These are phyloP conservation scores for Yarrowia galli DNA, from an alignment of 1,139 yeast species.

Conservation along the genomic window DNA sequence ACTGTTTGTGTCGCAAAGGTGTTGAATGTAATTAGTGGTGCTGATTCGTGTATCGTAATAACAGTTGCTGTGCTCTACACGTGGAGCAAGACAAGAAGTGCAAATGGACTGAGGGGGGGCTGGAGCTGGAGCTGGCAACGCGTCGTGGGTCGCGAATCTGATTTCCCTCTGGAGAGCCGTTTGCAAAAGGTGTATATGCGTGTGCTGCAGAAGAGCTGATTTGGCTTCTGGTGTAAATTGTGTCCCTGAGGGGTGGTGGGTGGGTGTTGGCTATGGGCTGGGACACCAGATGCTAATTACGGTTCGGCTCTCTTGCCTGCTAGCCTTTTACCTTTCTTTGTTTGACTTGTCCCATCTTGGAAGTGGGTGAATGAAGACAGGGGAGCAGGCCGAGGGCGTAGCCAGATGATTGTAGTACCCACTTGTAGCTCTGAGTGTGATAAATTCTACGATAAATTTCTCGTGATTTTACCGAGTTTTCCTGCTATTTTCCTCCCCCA, in stretches of 20 bases:
- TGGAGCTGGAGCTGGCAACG: too few relatives aligned
- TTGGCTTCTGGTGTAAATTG: slow-evolving; percentile 36
- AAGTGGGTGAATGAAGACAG: too few relatives aligned
- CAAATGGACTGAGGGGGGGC: too few relatives aligned
- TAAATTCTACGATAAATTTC: too few relatives aligned
- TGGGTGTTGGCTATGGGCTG: slow-evolving; percentile 29
- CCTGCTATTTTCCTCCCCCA: neutral
- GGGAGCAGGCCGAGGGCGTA: too few relatives aligned
- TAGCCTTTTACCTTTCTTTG: slow-evolving; percentile 14
- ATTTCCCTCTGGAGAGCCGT: neutral
- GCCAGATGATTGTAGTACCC: too few relatives aligned
- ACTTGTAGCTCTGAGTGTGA: too few relatives aligned
- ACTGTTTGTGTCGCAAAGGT: neutral
- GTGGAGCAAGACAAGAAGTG: neutral
- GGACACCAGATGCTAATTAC: slow-evolving; percentile 25
- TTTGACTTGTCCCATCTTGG: slow-evolving; percentile 2
- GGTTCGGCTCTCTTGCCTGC: slow-evolving; percentile 1
- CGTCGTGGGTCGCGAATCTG: neutral
- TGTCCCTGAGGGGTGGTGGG: slow-evolving; percentile 38
- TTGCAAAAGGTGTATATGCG: slow-evolving; percentile 19
- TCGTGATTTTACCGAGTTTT: too few relatives aligned
- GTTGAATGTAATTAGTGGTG: neutral
- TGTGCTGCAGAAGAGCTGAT: slow-evolving; percentile 26
- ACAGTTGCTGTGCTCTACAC: neutral
- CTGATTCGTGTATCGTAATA: too few relatives aligned